A percentile compares a stretch with the other conserved stretches of the same genome.
phyloP scores from a whole-genome alignment of 352 stramenopile genomes.

The Chrysophaeum taylorii region DNA sequence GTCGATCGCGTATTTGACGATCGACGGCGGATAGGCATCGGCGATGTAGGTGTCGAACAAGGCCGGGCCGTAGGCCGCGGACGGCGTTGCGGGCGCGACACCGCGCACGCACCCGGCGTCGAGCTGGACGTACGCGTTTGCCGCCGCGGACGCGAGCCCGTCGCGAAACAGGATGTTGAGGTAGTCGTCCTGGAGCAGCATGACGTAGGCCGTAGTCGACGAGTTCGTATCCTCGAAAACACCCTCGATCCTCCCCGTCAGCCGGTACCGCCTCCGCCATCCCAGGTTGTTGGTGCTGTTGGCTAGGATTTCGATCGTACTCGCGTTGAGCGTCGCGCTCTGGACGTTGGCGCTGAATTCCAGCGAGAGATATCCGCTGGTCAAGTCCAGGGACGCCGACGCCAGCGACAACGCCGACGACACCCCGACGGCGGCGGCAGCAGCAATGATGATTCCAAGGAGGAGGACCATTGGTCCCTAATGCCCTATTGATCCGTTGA shows the following conservation, averaged over 20 bases:
- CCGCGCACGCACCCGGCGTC: neutral
- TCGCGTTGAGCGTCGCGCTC: conserved; percentile 14
- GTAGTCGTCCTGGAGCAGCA: conserved; percentile 1
- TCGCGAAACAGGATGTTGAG: neutral
- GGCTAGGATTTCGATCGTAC: neutral
- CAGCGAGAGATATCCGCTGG: conserved; percentile 9
- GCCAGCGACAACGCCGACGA: neutral
- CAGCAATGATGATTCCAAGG: no score
- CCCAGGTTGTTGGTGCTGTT: neutral
- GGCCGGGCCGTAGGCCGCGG: neutral
- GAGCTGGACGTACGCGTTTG: neutral
- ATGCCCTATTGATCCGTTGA: no score
- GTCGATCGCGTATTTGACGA: conserved; percentile 10
- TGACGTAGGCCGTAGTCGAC: neutral
- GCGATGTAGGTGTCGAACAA: neutral
- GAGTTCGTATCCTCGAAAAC: neutral
- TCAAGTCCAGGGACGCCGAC: neutral
- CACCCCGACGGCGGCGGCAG: no score
- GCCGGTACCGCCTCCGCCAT: neutral
- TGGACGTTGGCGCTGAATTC: conserved; percentile 11
- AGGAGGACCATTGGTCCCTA: no score
- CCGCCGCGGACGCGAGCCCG: neutral
- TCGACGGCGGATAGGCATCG: neutral
- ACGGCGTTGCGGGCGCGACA: no score
- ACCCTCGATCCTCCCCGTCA: neutral